Percentiles rank a stretch among this genome's conserved stretches.
These are phyloP conservation scores for Hortiboletus campestris DNA, from an alignment of 768 basidiomycete genomes.

Conservation along the genomic window DNA sequence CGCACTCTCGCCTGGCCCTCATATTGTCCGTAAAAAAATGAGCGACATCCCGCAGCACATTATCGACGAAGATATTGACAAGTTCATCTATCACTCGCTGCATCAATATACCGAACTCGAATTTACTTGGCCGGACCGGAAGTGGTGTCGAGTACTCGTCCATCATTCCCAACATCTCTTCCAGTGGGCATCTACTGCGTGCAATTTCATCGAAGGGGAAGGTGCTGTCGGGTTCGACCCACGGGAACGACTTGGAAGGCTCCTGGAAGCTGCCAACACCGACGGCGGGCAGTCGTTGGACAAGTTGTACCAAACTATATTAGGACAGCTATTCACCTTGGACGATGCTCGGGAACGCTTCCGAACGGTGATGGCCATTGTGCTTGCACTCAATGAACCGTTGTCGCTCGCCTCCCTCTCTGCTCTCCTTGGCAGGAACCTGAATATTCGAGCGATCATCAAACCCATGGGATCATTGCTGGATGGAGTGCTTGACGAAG, in stretches of 20 bases:
- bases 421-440: too few species aligned
- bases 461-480: too few species aligned
- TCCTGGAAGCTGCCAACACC: constrained; percentile 4
- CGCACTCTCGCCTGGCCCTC: not conserved
- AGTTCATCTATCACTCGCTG: constrained; percentile 9
- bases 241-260: constrained; percentile 2
- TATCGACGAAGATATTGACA: constrained; percentile 9
- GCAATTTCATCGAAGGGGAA: constrained; percentile 20
- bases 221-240: constrained; percentile 3
- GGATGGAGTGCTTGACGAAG: too few species aligned
- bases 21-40: constrained; percentile 3
- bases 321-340: constrained; percentile 1
- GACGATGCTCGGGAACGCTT: not conserved
- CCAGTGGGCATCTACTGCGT: too few species aligned
- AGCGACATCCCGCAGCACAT: not conserved
- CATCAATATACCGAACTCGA: constrained; percentile 2
- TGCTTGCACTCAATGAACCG: constrained; percentile 11
- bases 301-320: constrained; percentile 11
- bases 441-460: too few species aligned
- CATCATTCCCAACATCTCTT: constrained; percentile 26
- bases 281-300: not conserved
- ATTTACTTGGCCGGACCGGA: constrained; percentile 7
- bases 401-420: constrained; percentile 10
- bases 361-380: constrained; percentile 10
- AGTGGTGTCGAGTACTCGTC: constrained; percentile 17